Evolutionary conservation across 2,329 filamentous ascomycete species (phyloP).

Genomic region (Sporothrix pseudoabietina): DNA sequence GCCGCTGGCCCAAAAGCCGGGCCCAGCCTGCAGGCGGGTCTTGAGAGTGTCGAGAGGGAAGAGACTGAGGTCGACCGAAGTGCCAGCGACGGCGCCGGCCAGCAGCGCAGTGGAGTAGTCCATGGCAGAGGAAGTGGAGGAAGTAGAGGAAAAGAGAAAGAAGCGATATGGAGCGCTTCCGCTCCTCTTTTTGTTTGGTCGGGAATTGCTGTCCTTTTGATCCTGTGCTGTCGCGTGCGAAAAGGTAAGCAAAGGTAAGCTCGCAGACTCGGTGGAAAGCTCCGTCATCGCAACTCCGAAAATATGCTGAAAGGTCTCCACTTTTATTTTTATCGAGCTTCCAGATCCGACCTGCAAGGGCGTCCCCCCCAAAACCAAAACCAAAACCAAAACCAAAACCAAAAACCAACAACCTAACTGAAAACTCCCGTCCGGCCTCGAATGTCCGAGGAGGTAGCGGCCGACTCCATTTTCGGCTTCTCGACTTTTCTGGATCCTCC

Average conservation of each 20-base stretch:
- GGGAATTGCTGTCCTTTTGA: background rate
- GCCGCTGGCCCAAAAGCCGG: constrained; percentile 74
- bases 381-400: background rate
- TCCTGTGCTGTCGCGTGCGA: constrained; percentile 12
- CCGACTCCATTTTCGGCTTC: background rate
- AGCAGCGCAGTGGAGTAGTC: constrained; percentile 64
- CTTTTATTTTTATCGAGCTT: constrained; percentile 17
- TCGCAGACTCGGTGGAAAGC: background rate
- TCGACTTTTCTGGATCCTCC: background rate
- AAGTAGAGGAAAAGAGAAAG: background rate
- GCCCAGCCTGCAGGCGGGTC: constrained; percentile 83
- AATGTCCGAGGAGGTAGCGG: background rate
- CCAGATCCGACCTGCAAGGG: background rate
- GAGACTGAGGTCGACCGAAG: constrained; percentile 93
- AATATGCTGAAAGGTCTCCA: constrained; percentile 18
- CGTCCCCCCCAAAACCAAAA: background rate
- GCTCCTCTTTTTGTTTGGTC: background rate
- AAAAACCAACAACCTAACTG: background rate
- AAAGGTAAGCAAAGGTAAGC: background rate
- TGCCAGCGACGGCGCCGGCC: constrained; percentile 89
- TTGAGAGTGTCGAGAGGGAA: constrained; percentile 99
- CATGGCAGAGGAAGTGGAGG: constrained; percentile 35
- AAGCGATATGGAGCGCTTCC: background rate
- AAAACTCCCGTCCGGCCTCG: background rate
- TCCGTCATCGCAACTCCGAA: constrained; percentile 16